Evolutionary conservation across 495 filamentous ascomycete genomes (phyloP).

Genomic region (Aspergillus bridgeri): DNA sequence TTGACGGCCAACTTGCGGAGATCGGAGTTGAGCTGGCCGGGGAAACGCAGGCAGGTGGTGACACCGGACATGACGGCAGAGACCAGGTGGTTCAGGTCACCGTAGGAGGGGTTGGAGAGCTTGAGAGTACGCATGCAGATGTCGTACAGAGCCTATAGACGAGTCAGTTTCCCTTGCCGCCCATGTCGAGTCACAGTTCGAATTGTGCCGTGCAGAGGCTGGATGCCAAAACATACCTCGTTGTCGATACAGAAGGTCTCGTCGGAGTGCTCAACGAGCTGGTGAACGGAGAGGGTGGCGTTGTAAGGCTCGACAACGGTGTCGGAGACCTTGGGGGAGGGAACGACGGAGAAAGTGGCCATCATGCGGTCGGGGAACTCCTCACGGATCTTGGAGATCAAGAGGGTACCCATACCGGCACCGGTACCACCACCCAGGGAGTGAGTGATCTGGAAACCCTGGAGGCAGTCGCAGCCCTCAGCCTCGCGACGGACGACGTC

Average conservation of each 20-base stretch:
- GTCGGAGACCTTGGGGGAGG: conserved; percentile 99
- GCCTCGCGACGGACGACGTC: conserved; percentile 99
- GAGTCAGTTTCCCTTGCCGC: background rate
- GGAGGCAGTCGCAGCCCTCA: conserved; percentile 98
- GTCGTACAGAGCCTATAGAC: conserved; percentile 85
- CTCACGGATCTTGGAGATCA: conserved; percentile 99
- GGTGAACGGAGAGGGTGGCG: conserved; percentile 97
- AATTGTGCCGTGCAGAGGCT: too few species aligned
- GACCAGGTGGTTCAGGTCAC: conserved; percentile 98
- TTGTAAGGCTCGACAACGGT: conserved; percentile 99
- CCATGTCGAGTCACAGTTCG: background rate
- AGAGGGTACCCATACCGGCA: conserved; percentile 99
- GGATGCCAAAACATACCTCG: conserved; percentile 59
- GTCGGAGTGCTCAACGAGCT: conserved; percentile 99
- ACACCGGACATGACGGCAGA: conserved; percentile 99
- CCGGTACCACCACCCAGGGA: conserved; percentile 99
- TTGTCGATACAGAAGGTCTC: conserved; percentile 99
- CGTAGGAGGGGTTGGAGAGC: conserved; percentile 96
- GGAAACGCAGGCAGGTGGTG: conserved; percentile 98
- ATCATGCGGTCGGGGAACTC: conserved; percentile 99
- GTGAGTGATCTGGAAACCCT: conserved; percentile 99
- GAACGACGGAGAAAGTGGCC: conserved; percentile 99
- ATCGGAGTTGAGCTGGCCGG: conserved; percentile 99
- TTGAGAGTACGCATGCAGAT: conserved; percentile 99
- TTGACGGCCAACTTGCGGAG: conserved; percentile 99